A percentile compares a stretch with the other conserved stretches of the same genome.
Conservation (phyloP, 2,329 filamentous ascomycete genomes). For the Penicillium italicum region DNA sequence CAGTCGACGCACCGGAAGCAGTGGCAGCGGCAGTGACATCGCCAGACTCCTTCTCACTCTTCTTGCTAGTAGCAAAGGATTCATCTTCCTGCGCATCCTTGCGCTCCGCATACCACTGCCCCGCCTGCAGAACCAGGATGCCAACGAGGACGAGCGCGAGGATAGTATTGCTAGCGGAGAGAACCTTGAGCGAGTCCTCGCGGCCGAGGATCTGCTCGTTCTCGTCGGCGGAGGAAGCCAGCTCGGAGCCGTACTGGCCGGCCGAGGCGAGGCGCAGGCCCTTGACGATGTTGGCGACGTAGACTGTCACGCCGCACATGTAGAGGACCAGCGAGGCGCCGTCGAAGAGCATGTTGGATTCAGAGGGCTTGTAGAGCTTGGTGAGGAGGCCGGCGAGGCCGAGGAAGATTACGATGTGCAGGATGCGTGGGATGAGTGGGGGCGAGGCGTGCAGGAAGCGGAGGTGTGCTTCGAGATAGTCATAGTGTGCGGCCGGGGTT, state of each 20-base stretch:
- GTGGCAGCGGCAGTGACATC: background rate
- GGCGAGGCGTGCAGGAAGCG: constrained; percentile 88
- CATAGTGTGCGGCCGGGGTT: constrained; percentile 62
- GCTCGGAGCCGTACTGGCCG: constrained; percentile 59
- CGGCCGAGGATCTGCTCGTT: constrained; percentile 69
- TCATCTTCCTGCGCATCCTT: constrained; percentile 80
- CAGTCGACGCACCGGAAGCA: constrained; percentile 11
- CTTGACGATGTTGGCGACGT: constrained; percentile 95
- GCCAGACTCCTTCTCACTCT: constrained; percentile 36
- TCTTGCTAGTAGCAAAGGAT: constrained; percentile 47
- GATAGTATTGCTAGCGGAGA: constrained; percentile 94
- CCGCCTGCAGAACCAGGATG: constrained; percentile 87
- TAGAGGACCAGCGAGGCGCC: constrained; percentile 69
- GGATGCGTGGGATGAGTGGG: constrained; percentile 84
- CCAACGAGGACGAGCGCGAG: constrained; percentile 87
- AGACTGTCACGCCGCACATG: constrained; percentile 85
- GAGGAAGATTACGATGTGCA: constrained; percentile 87
- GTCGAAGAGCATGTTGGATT: constrained; percentile 94
- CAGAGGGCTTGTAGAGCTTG: constrained; percentile 91
- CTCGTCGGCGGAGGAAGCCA: constrained; percentile 43
- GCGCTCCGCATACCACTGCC: constrained; percentile 97
- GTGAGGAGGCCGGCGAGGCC: constrained; percentile 85
- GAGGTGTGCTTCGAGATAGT: constrained; percentile 84
- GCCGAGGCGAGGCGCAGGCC: constrained; percentile 78
- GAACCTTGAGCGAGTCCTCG: constrained; percentile 85